phyloP scores from a whole-genome alignment of 306 rosid genomes.

The Prunus kanzakura region DNA sequence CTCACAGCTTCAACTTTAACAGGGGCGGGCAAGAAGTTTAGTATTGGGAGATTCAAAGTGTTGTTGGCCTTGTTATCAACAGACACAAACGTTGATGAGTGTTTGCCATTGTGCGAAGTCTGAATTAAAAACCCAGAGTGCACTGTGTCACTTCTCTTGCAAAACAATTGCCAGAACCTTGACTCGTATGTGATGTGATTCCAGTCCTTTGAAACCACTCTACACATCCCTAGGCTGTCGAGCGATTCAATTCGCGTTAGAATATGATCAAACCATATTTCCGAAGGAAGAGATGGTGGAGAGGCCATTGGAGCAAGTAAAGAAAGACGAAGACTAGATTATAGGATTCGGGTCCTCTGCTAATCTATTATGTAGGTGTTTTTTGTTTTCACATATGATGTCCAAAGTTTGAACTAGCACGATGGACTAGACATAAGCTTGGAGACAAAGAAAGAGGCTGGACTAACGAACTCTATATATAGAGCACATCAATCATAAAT shows the following conservation, averaged over 20 bases:
- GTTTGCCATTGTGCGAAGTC: neutral
- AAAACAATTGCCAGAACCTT: neutral
- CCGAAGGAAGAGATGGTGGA: neutral
- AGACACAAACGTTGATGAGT: neutral
- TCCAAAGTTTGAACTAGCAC: too few species aligned
- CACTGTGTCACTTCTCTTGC: neutral
- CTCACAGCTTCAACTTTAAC: neutral
- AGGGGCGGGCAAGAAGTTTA: neutral
- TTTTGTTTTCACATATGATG: too few species aligned
- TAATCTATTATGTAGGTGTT: too few species aligned
- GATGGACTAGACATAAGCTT: too few species aligned
- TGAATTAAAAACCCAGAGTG: neutral
- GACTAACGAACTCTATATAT: too few species aligned
- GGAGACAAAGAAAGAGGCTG: too few species aligned
- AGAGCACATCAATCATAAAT: too few species aligned
- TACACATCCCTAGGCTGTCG: neutral
- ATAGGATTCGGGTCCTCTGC: too few species aligned
- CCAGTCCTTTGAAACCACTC: constrained; percentile 11
- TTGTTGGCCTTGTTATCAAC: neutral
- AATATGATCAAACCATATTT: neutral
- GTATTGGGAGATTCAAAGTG: neutral
- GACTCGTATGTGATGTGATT: neutral
- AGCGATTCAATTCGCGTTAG: neutral
- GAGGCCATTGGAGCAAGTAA: too few species aligned
- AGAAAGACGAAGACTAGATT: too few species aligned